phyloP scores from a whole-genome alignment of 1,284 basidiomycete genomes.

The Schizopora paradoxa region DNA sequence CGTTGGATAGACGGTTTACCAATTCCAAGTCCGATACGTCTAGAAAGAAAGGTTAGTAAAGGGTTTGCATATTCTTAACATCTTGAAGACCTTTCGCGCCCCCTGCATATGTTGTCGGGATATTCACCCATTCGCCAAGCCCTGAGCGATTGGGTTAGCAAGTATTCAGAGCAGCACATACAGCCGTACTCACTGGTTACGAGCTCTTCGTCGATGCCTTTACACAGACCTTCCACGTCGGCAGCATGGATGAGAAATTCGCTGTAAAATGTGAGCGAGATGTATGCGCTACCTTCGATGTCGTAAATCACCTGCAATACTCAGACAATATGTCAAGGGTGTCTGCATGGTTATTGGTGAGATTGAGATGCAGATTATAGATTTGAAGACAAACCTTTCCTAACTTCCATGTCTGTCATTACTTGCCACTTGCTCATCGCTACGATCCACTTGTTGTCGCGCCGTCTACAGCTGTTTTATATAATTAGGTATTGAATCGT shows the following conservation, averaged over 20 bases:
- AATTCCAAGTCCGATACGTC: constrained; percentile 82
- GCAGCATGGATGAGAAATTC: constrained; percentile 97
- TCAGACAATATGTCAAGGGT: constrained; percentile 65
- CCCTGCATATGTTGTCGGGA: constrained; percentile 96
- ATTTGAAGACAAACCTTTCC: constrained; percentile 47
- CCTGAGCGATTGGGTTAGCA: constrained; percentile 37
- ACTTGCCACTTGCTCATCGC: constrained; percentile 99
- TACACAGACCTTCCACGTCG: constrained; percentile 95
- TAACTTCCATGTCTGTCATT: constrained; percentile 92
- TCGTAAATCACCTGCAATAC: constrained; percentile 63
- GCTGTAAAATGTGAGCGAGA: constrained; percentile 38
- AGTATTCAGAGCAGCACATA: constrained; percentile 6
- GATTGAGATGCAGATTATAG: background rate
- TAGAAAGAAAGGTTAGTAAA: constrained; percentile 34
- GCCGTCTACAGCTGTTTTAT: constrained; percentile 74
- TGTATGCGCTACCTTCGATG: background rate
- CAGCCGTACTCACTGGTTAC: constrained; percentile 70
- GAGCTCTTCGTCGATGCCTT: constrained; percentile 91
- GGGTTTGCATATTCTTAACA: constrained; percentile 5
- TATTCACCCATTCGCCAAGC: constrained; percentile 86
- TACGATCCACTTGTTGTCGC: constrained; percentile 81
- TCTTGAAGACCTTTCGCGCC: constrained; percentile 81
- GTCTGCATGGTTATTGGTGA: constrained; percentile 36
- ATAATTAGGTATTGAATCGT: background rate
- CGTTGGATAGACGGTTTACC: constrained; percentile 76